A percentile compares a stretch with the other conserved stretches of the same genome.
phyloP scores from a whole-genome alignment of 2,329 filamentous ascomycete genomes.

The Sarocladium oryzae region DNA sequence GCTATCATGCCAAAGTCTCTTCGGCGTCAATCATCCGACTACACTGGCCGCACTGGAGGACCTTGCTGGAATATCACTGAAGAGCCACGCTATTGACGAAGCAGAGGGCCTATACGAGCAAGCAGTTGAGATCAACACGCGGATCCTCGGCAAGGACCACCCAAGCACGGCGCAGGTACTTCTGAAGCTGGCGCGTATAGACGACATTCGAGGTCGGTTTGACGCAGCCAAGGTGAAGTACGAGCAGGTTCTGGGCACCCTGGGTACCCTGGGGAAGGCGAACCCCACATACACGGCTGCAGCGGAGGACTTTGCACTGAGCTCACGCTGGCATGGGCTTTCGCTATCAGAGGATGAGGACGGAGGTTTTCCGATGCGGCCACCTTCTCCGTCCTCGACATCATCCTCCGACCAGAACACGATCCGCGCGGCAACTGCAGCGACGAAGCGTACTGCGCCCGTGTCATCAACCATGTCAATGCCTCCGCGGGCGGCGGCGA shows the following conservation, averaged over 20 bases:
- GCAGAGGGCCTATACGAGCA: constrained; percentile 21
- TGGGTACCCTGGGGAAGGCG: constrained; percentile 17
- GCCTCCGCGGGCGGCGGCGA: constrained; percentile 18
- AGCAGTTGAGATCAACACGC: constrained; percentile 18
- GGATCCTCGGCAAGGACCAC: constrained; percentile 17
- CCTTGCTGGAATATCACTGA: constrained; percentile 18
- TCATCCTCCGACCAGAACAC: constrained; percentile 8
- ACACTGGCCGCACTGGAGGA: constrained; percentile 22
- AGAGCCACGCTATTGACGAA: constrained; percentile 20
- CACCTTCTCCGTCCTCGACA: constrained; percentile 8
- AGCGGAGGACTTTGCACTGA: constrained; percentile 19
- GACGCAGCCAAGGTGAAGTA: constrained; percentile 17
- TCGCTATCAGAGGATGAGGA: constrained; percentile 11
- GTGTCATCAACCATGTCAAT: neutral
- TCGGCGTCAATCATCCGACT: constrained; percentile 20
- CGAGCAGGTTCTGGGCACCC: constrained; percentile 17
- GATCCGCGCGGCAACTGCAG: neutral
- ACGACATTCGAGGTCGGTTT: constrained; percentile 18
- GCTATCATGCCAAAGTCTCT: constrained; percentile 20
- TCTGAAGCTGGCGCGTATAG: constrained; percentile 20
- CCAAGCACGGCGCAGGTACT: constrained; percentile 18
- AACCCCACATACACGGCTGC: constrained; percentile 18
- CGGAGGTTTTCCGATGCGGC: neutral
- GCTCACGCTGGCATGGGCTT: constrained; percentile 14
- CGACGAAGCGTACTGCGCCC: too few relatives aligned